Base-by-base conservation (phyloP, 2,329 filamentous ascomycete species). In the Corynespora cassiicola region DNA sequence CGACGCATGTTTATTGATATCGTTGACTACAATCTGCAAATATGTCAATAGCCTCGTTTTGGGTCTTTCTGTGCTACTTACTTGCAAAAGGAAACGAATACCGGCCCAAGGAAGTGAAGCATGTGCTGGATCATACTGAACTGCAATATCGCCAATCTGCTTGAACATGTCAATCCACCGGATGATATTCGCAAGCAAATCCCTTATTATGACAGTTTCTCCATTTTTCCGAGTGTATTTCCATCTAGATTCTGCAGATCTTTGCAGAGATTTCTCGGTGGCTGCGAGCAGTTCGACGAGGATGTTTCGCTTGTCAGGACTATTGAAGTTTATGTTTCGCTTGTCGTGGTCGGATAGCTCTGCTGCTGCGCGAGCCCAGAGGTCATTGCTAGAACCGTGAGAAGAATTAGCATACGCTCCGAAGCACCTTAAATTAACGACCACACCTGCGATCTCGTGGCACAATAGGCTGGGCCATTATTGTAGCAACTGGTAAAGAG, bases 51-150 rank as follows among this genome's bases (percentile, higher is more conserved):
- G 24, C 25, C 32, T 35, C 10, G 39, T 45, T 26, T 20, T 37
- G 19, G 18, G 28, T 25, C 8, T 5, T 14, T 18, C 11, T 4
- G 14, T 42, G 19, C 27, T 23, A 43, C 40, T 22, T 33, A 61
- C 66, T 35, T 63, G 50, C 5, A 69, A 52, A 14, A 69, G 31
- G 26, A 66, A 50, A 7, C 61, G 52, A 31, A 68, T 41, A 10
- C 44, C 57, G 19, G 61, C 58, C 63, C 56, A 70, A 11, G 60
- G 65, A 23, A 69, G 49, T 18, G 54, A 50, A 12, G 61, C 60
- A 50, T 67, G 59, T 8, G 39, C 50, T 3, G 65, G 60, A 36
- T 68, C 56, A 43, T 58, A 63, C 31, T 64, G 54, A 15, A 63
- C 43, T 0, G 52, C 53, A 31, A 58, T 42, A 50, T 69, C 58